These are phyloP conservation scores for Monilinia laxa DNA, from an alignment of 2,329 filamentous ascomycete species.

Conservation along the genomic window DNA sequence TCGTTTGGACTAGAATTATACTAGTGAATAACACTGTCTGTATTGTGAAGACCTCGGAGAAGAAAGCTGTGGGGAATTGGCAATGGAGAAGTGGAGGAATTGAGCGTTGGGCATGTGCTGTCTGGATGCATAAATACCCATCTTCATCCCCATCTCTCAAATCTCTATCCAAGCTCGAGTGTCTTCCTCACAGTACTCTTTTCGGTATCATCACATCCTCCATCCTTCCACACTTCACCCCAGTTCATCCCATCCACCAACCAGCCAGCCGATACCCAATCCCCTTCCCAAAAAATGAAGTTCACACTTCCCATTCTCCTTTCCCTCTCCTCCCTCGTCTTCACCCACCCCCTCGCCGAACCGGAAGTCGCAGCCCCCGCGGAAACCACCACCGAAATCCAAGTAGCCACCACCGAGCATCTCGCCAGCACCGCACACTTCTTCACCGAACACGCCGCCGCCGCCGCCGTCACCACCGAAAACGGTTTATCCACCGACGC, in stretches of 20 bases:
- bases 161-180: neutral
- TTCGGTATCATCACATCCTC: conserved; percentile 3
- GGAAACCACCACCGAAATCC: neutral
- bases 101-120: neutral
- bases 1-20: neutral
- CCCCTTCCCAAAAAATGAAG: neutral
- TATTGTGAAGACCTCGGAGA: neutral
- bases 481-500: conserved; percentile 15
- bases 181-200: neutral
- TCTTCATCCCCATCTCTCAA: neutral
- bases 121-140: conserved; percentile 4
- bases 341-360: conserved; percentile 3
- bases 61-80: neutral
- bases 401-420: neutral
- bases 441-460: neutral
- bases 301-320: conserved; percentile 7
- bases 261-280: no score
- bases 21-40: neutral
- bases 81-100: neutral
- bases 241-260: neutral
- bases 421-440: neutral
- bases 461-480: neutral
- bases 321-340: neutral
- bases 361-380: neutral
- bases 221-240: neutral